Conservation (phyloP, 1,139 yeast species). For the Yamadazyma atlantica region DNA sequence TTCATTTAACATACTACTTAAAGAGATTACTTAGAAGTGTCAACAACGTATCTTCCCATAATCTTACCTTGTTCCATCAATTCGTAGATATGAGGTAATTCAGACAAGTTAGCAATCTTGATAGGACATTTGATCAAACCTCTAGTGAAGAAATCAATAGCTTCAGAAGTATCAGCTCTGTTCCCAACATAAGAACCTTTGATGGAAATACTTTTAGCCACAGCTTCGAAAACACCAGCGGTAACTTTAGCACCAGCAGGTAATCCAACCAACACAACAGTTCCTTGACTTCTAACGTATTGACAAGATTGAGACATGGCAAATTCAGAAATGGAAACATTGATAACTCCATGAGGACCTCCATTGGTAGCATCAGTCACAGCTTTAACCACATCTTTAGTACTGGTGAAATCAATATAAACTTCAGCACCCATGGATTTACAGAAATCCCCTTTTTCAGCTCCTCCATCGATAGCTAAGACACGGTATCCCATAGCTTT, state of each 20-base stretch:
- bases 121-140: slow-evolving; percentile 71
- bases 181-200: slow-evolving; percentile 79
- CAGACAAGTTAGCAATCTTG: slow-evolving; percentile 67
- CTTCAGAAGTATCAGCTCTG: slow-evolving; percentile 78
- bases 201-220: slow-evolving; percentile 61
- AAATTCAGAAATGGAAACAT: slow-evolving; percentile 68
- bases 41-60: slow-evolving; percentile 77
- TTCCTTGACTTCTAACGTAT: slow-evolving; percentile 68
- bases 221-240: slow-evolving; percentile 65
- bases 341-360: slow-evolving; percentile 76
- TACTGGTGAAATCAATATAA: slow-evolving; percentile 60
- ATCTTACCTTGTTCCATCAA: slow-evolving; percentile 72
- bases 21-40: slow-evolving; percentile 58
- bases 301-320: slow-evolving; percentile 65
- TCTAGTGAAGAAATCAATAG: slow-evolving; percentile 69
- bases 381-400: slow-evolving; percentile 57
- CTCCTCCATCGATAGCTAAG: slow-evolving; percentile 75
- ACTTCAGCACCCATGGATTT: slow-evolving; percentile 65
- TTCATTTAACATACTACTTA: too few species aligned
- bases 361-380: slow-evolving; percentile 65
- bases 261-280: slow-evolving; percentile 71
- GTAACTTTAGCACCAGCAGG: slow-evolving; percentile 71
- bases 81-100: slow-evolving; percentile 60
- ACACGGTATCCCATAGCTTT: slow-evolving; percentile 75
- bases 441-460: slow-evolving; percentile 57